These are phyloP conservation scores for Metschnikowia arizonensis DNA, from an alignment of 805 yeast genomes.

Conservation along the genomic window DNA sequence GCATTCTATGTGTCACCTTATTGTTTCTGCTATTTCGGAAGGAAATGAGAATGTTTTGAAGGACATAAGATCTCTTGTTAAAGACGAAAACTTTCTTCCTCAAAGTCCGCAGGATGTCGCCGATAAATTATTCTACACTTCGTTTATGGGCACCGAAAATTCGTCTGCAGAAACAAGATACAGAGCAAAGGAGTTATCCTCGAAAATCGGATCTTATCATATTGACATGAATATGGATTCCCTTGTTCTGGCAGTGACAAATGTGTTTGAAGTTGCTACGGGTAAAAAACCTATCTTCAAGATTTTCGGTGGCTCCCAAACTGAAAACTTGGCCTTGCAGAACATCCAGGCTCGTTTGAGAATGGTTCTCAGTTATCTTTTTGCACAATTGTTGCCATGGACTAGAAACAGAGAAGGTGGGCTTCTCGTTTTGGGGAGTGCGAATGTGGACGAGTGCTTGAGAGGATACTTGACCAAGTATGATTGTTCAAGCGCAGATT, in stretches of 20 bases:
- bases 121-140: conserved; percentile 72
- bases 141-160: conserved; percentile 94
- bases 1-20: conserved; percentile 88
- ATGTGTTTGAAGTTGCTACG: conserved; percentile 81
- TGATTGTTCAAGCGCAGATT: conserved; percentile 96
- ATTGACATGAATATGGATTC: conserved; percentile 89
- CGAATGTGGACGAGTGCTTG: conserved; percentile 94
- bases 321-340: conserved; percentile 91
- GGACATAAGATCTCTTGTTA: conserved; percentile 70
- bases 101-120: conserved; percentile 72
- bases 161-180: conserved; percentile 82
- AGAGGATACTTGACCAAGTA: conserved; percentile 95
- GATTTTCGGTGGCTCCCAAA: conserved; percentile 88
- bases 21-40: conserved; percentile 59
- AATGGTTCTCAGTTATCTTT: conserved; percentile 90
- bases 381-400: conserved; percentile 96
- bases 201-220: conserved; percentile 80
- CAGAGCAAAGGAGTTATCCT: conserved; percentile 75
- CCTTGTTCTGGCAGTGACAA: conserved; percentile 67
- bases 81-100: conserved; percentile 62
- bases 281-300: conserved; percentile 86
- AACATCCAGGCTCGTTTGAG: conserved; percentile 94
- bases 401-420: conserved; percentile 75
- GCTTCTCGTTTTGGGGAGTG: conserved; percentile 86
- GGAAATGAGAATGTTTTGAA: conserved; percentile 71